These are phyloP conservation scores for Musa itinerans DNA, from an alignment of 176 grass and related monocot species.

Conservation along the genomic window DNA sequence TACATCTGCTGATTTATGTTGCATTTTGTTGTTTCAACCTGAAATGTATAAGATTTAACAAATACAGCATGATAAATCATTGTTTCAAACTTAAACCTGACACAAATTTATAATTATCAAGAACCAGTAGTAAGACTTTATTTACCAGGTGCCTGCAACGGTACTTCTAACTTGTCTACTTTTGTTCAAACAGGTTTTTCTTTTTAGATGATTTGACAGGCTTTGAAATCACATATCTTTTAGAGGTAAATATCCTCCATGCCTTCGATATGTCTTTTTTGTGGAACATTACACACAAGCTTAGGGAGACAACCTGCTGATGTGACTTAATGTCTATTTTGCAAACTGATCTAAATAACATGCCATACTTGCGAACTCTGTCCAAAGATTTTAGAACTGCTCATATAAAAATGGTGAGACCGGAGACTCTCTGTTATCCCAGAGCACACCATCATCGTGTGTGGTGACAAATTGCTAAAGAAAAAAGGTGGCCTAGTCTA, in stretches of 20 bases:
- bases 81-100: not conserved
- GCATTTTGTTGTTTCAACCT: not conserved
- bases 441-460: too few species aligned
- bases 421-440: too few species aligned
- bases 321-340: not conserved
- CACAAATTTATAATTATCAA: not conserved
- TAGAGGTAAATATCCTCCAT: constrained; percentile 48
- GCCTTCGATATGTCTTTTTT: not conserved
- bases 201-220: constrained; percentile 91
- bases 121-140: not conserved
- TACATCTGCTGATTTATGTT: not conserved
- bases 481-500: too few species aligned
- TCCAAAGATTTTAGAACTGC: not conserved
- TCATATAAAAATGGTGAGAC: too few species aligned
- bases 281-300: not conserved
- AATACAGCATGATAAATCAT: too few species aligned
- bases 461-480: too few species aligned
- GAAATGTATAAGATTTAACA: not conserved
- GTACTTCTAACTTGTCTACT: constrained; percentile 2
- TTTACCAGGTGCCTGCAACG: not conserved
- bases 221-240: constrained; percentile 91
- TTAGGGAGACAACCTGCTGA: not conserved
- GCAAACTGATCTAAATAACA: not conserved
- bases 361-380: not conserved
- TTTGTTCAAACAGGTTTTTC: constrained; percentile 55